Percentiles rank a stretch among this genome's conserved stretches.
Evolutionary conservation across 2,329 filamentous ascomycete genomes (phyloP).

Genomic region (Zymoseptoria crescenta): DNA sequence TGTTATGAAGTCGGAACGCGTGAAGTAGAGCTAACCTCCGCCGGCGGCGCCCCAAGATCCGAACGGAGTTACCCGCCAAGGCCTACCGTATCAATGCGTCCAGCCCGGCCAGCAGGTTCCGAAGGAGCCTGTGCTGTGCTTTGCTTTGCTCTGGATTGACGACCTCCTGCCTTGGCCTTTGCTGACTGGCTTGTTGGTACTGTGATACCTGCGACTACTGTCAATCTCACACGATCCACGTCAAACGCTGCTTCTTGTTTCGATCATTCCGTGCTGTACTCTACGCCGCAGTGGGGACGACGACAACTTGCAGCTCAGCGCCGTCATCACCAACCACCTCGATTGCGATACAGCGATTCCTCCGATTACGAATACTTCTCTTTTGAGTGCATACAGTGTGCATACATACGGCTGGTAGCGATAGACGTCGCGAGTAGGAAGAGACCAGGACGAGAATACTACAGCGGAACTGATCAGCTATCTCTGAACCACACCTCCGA

Average conservation of each 20-base stretch:
- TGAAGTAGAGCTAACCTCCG: not conserved
- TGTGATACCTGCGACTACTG: not conserved
- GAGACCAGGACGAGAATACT: not conserved
- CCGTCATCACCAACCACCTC: not conserved
- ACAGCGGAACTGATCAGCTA: not conserved
- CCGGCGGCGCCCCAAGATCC: not conserved
- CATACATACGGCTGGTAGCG: not conserved
- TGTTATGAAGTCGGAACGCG: not conserved
- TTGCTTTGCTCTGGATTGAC: not conserved
- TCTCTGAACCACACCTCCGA: no score
- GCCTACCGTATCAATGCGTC: not conserved
- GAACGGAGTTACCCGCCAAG: not conserved
- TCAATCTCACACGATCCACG: no score
- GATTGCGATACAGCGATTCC: no score
- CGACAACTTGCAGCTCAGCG: not conserved
- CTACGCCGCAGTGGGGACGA: not conserved
- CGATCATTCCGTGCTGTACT: no score
- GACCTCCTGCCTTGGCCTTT: not conserved
- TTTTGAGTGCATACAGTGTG: not conserved
- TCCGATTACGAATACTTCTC: not conserved
- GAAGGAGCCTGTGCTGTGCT: no score
- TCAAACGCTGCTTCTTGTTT: no score
- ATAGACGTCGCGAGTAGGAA: not conserved
- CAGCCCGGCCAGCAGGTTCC: no score
- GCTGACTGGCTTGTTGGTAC: not conserved